Percentiles rank a stretch among this genome's conserved stretches.
These are phyloP conservation scores for Pseudoturritis turrita DNA, from an alignment of 345 rosid genomes.

Conservation along the genomic window DNA sequence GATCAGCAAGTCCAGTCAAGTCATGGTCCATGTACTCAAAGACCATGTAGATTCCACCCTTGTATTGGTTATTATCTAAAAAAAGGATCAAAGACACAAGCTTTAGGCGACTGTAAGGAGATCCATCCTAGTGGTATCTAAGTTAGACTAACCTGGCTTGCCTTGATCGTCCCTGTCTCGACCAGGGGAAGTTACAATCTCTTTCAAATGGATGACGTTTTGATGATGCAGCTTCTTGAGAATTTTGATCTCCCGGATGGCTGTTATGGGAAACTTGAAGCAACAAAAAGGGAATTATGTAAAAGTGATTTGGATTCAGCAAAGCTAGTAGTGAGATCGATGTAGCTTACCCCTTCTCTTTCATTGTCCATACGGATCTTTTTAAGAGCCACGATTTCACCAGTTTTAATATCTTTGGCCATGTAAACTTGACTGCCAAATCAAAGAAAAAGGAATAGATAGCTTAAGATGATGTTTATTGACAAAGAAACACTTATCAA, in stretches of 20 bases:
- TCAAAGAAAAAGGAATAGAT: background rate
- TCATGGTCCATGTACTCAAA: slow-evolving; percentile 82
- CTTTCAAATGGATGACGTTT: slow-evolving; percentile 50
- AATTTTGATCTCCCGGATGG: slow-evolving; percentile 41
- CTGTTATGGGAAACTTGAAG: slow-evolving; percentile 51
- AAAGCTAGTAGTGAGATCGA: background rate
- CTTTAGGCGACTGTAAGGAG: too few species aligned
- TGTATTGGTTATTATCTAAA: slow-evolving; percentile 42
- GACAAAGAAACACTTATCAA: background rate
- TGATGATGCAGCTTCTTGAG: slow-evolving; percentile 43
- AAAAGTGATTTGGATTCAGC: background rate
- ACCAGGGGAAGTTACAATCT: slow-evolving; percentile 68
- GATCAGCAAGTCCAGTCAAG: slow-evolving; percentile 74
- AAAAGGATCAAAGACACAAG: background rate
- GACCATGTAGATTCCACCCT: slow-evolving; percentile 75
- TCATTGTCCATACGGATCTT: slow-evolving; percentile 62
- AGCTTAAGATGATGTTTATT: background rate
- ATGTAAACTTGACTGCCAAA: slow-evolving; percentile 67
- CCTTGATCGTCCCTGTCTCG: slow-evolving; percentile 77
- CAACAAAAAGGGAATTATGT: background rate
- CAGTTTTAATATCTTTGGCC: slow-evolving; percentile 64
- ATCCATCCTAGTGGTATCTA: background rate
- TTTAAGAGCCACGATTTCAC: slow-evolving; percentile 73
- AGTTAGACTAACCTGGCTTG: background rate
- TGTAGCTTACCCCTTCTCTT: slow-evolving; percentile 61